Percentiles rank a stretch among this genome's conserved stretches.
phyloP scores from a whole-genome alignment of 352 stramenopile species.

The Pythium aquatile region DNA sequence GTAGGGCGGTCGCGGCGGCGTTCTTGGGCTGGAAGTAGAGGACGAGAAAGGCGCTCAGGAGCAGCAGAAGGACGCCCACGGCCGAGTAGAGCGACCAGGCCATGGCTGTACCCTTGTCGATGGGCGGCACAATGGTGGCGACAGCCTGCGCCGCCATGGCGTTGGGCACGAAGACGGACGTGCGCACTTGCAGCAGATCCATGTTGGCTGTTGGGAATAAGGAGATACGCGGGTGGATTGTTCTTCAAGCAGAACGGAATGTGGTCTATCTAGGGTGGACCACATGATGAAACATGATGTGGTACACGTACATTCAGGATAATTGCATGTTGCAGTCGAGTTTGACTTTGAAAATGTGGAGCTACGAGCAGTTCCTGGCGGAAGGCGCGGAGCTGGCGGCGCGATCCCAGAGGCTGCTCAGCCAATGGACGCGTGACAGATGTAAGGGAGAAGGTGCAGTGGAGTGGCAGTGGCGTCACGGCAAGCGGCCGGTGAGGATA shows the following conservation, averaged over 20 bases:
- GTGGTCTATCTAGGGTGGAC: background rate
- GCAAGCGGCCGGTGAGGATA: conserved; percentile 40
- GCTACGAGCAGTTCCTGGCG: conserved; percentile 45
- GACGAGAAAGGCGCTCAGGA: conserved; percentile 50
- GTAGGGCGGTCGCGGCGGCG: conserved; percentile 46
- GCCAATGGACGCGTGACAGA: conserved; percentile 10
- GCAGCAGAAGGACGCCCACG: conserved; percentile 56
- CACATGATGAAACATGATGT: conserved; percentile 7
- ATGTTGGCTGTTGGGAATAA: background rate
- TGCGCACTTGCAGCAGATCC: background rate
- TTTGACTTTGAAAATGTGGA: conserved; percentile 33
- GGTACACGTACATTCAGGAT: background rate
- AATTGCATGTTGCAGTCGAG: background rate
- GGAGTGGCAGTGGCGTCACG: conserved; percentile 63
- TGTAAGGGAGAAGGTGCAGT: conserved; percentile 7
- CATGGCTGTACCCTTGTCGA: conserved; percentile 41
- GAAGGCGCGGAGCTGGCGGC: conserved; percentile 46
- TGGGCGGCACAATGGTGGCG: background rate
- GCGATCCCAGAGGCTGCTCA: conserved; percentile 29
- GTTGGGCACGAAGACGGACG: conserved; percentile 10
- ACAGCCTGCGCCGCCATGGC: background rate
- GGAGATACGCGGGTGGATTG: conserved; percentile 1
- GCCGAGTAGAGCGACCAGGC: conserved; percentile 65
- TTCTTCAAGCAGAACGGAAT: conserved; percentile 21
- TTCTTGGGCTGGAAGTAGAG: conserved; percentile 65